These are phyloP conservation scores for Penicillium fimorum DNA, from an alignment of 495 filamentous ascomycete genomes.

Conservation along the genomic window DNA sequence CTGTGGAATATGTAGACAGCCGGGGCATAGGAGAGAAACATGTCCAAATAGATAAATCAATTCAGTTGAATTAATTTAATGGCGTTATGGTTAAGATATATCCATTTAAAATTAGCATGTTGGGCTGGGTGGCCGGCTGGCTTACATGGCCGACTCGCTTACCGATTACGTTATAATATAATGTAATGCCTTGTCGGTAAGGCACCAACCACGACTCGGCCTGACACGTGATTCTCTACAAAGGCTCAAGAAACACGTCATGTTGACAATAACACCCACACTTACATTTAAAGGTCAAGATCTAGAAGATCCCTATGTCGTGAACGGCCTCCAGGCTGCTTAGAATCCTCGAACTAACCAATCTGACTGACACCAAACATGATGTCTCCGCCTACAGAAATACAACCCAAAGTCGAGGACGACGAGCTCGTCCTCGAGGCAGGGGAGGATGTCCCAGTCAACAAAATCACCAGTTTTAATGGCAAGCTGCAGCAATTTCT, in stretches of 20 bases:
- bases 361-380: conserved; percentile 8
- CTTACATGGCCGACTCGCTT: too few species aligned
- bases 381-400: conserved; percentile 2
- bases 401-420: background rate
- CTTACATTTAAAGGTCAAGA: background rate
- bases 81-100: too few species aligned
- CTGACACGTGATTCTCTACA: conserved; percentile 4
- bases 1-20: too few species aligned
- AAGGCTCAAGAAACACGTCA: background rate
- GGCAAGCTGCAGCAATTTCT: conserved; percentile 51
- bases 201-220: background rate
- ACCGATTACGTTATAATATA: too few species aligned
- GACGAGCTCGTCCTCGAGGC: background rate
- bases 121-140: too few species aligned
- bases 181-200: background rate
- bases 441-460: conserved; percentile 33
- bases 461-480: conserved; percentile 50
- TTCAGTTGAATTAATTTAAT: too few species aligned
- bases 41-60: too few species aligned
- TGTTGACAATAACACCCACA: background rate
- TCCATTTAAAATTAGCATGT: too few species aligned
- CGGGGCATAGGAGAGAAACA: too few species aligned
- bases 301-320: background rate
- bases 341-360: background rate
- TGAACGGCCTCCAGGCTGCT: background rate